Percentiles rank a stretch among this genome's conserved stretches.
Evolutionary conservation across 768 basidiomycete genomes (phyloP).

Genomic region (Phanerochaete sordida): DNA sequence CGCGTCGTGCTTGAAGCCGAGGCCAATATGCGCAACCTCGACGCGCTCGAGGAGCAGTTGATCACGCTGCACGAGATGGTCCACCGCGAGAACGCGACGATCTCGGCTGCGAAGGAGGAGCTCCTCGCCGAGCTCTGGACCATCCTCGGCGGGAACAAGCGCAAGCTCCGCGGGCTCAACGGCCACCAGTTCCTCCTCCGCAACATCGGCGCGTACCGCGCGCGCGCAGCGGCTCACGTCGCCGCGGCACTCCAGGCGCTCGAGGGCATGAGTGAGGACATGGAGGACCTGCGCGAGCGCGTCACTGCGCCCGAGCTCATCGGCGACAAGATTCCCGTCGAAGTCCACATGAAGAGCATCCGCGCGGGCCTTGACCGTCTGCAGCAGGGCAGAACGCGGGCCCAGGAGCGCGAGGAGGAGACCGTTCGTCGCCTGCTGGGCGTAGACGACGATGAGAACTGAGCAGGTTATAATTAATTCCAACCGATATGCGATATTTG

Average conservation of each 20-base stretch:
- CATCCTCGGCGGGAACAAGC: conserved; percentile 56
- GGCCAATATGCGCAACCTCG: conserved; percentile 48
- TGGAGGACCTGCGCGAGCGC: conserved; percentile 73
- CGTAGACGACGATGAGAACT: conserved; percentile 5
- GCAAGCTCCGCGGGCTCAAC: conserved; percentile 45
- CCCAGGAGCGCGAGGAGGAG: conserved; percentile 43
- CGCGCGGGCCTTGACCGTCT: conserved; percentile 56
- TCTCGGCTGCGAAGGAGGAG: conserved; percentile 44
- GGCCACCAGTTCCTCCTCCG: conserved; percentile 50
- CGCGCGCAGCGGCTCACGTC: conserved; percentile 64
- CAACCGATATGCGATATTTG: no score
- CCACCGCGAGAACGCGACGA: conserved; percentile 49
- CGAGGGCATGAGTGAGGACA: conserved; percentile 62
- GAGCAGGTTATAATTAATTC: no score
- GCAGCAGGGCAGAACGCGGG: conserved; percentile 52
- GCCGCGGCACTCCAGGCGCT: conserved; percentile 59
- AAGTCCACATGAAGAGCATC: conserved; percentile 77
- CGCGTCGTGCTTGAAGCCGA: conserved; percentile 70
- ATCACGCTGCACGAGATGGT: conserved; percentile 54
- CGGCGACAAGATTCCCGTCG: conserved; percentile 57
- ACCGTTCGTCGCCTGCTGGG: conserved; percentile 23
- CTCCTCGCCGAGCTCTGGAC: conserved; percentile 72
- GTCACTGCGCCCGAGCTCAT: conserved; percentile 65
- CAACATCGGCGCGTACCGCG: conserved; percentile 53
- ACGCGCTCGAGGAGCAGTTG: conserved; percentile 61